These are phyloP conservation scores for Pachysandra terminalis DNA, from an alignment of 164 flowering plant species.

Conservation along the genomic window DNA sequence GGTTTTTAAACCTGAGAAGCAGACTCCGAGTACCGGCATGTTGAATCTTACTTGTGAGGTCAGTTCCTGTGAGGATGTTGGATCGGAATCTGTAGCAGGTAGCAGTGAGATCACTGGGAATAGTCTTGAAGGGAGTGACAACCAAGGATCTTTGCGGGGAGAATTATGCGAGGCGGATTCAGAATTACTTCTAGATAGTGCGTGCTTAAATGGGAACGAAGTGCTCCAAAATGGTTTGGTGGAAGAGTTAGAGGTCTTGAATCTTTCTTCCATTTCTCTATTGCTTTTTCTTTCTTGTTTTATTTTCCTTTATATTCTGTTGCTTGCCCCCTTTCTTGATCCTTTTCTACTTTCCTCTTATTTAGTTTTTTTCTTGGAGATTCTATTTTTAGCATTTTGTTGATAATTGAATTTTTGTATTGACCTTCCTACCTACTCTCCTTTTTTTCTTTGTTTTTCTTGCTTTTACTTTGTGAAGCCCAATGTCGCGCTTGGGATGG, in stretches of 20 bases:
- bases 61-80: conserved; percentile 34
- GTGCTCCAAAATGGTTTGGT: conserved; percentile 21
- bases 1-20: conserved; percentile 14
- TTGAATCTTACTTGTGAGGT: conserved; percentile 35
- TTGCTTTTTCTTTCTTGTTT: no score
- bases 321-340: no score
- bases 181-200: conserved; percentile 18
- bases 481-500: conserved; percentile 19
- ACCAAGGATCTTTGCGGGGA: conserved; percentile 39
- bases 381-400: no score
- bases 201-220: conserved; percentile 9
- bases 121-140: conserved; percentile 29
- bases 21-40: conserved; percentile 7
- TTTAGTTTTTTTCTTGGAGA: no score
- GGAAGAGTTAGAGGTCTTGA: conserved; percentile 32
- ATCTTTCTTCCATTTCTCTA: no score
- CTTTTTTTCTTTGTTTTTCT: not conserved
- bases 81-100: conserved; percentile 18
- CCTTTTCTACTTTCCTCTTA: no score
- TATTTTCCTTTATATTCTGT: no score
- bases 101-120: conserved; percentile 21
- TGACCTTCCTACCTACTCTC: not conserved
- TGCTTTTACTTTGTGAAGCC: conserved; percentile 19
- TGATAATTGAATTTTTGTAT: no score
- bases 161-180: conserved; percentile 14